These are phyloP conservation scores for Cubamyces lactineus DNA, from an alignment of 768 basidiomycete genomes.

Conservation along the genomic window DNA sequence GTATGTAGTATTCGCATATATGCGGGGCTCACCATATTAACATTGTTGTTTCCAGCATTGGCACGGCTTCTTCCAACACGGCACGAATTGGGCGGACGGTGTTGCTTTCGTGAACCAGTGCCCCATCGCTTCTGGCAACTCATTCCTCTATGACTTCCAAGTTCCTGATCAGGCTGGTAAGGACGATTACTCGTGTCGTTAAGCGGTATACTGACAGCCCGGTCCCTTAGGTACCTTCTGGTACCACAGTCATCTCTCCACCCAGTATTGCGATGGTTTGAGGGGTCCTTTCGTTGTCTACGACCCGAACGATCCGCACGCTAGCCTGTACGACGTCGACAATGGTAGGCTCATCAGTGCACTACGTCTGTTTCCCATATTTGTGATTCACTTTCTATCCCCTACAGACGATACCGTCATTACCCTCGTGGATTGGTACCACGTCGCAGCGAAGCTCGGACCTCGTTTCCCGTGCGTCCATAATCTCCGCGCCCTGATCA, in stretches of 20 bases:
- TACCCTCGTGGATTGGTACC: conserved; percentile 50
- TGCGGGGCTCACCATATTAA: neutral
- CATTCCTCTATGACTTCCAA: conserved; percentile 44
- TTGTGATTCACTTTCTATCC: conserved; percentile 32
- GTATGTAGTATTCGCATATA: neutral
- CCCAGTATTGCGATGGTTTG: conserved; percentile 47
- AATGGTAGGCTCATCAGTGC: conserved; percentile 22
- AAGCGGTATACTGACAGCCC: neutral
- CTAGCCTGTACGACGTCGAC: conserved; percentile 34
- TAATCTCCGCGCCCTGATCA: too few species aligned
- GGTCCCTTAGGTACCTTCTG: conserved; percentile 33
- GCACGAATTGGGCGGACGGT: conserved; percentile 50
- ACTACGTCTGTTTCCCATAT: neutral
- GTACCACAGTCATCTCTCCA: conserved; percentile 46
- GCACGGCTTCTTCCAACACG: conserved; percentile 51
- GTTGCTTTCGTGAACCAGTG: conserved; percentile 46
- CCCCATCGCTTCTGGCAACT: conserved; percentile 38
- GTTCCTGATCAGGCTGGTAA: conserved; percentile 31
- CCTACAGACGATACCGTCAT: conserved; percentile 47
- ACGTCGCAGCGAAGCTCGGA: conserved; percentile 22
- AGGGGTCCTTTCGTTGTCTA: conserved; percentile 40
- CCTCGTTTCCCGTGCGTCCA: conserved; percentile 24
- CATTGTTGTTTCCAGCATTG: conserved; percentile 34
- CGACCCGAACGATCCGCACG: conserved; percentile 35
- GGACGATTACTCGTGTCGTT: neutral